Evolutionary conservation across 192 early-diverging fungal species (phyloP).

Genomic region (Rhizophlyctis rosea): DNA sequence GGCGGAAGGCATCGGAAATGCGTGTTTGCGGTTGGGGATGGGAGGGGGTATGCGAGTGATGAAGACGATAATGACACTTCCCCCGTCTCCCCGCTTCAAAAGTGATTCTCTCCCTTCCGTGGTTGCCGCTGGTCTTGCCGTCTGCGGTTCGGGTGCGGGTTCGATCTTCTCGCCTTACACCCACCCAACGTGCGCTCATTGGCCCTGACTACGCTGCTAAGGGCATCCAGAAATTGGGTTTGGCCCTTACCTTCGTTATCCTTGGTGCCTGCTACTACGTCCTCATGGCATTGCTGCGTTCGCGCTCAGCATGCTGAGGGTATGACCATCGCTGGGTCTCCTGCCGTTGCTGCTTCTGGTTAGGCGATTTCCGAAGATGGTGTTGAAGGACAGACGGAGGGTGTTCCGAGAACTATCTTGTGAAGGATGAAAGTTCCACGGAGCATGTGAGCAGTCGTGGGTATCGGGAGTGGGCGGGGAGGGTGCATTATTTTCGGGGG

Average conservation of each 20-base stretch:
- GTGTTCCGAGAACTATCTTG: conserved; percentile 31
- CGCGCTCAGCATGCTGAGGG: conserved; percentile 40
- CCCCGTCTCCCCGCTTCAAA: too few species aligned
- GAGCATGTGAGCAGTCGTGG: conserved; percentile 17
- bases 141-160: conserved; percentile 77
- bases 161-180: conserved; percentile 66
- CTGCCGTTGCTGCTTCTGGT: too few species aligned
- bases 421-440: conserved; percentile 22
- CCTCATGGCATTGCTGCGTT: conserved; percentile 42
- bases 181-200: conserved; percentile 52
- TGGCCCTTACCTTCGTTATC: conserved; percentile 64
- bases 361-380: not conserved
- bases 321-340: too few species aligned
- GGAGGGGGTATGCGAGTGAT: not conserved
- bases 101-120: too few species aligned
- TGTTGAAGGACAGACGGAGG: not conserved
- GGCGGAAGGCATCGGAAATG: conserved; percentile 1
- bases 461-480: conserved; percentile 16
- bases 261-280: conserved; percentile 60
- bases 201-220: conserved; percentile 31
- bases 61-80: not conserved
- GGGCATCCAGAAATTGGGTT: conserved; percentile 30
- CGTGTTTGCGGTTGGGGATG: not conserved
- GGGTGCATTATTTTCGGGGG: conserved; percentile 18
- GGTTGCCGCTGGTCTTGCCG: too few species aligned